Conservation (phyloP, 306 rosid genomes). For the Cyclanthera cordifolia region DNA sequence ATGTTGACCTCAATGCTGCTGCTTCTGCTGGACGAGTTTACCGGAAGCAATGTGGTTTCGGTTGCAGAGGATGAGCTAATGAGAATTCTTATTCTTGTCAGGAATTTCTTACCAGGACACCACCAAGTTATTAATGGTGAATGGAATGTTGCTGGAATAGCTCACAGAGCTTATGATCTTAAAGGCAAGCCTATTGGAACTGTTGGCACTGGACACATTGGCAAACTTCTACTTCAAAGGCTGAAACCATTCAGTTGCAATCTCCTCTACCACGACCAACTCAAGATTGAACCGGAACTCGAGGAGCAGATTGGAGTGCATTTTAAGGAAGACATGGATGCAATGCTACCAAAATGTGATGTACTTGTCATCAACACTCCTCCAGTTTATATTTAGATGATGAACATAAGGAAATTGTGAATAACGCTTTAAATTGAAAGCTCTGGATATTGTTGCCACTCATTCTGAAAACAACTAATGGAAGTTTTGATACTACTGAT, state of each 20-base stretch:
- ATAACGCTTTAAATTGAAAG: background rate
- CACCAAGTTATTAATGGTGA: slow-evolving; percentile 65
- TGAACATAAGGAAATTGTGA: background rate
- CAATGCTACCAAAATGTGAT: slow-evolving; percentile 94
- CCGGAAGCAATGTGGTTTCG: slow-evolving; percentile 83
- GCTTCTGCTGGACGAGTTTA: slow-evolving; percentile 93
- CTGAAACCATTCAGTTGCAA: slow-evolving; percentile 81
- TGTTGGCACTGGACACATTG: slow-evolving; percentile 79
- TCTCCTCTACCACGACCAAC: slow-evolving; percentile 77
- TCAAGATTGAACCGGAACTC: slow-evolving; percentile 54
- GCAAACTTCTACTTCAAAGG: slow-evolving; percentile 78
- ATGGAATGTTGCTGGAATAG: slow-evolving; percentile 93
- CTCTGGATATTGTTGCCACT: too few species aligned
- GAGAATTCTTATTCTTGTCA: slow-evolving; percentile 75
- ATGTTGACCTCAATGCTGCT: slow-evolving; percentile 80
- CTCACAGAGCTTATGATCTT: slow-evolving; percentile 84
- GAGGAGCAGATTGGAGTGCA: slow-evolving; percentile 71
- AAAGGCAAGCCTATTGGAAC: slow-evolving; percentile 91
- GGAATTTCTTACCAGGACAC: slow-evolving; percentile 80
- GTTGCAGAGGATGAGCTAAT: slow-evolving; percentile 94
- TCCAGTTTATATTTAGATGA: slow-evolving; percentile 32
- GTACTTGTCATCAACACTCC: slow-evolving; percentile 80
- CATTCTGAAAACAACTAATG: background rate
- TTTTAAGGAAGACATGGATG: slow-evolving; percentile 86
- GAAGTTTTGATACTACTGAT: slow-evolving; percentile 16